Conservation (phyloP, 1,139 yeast species). For the Suhomyces bolitotheri region DNA sequence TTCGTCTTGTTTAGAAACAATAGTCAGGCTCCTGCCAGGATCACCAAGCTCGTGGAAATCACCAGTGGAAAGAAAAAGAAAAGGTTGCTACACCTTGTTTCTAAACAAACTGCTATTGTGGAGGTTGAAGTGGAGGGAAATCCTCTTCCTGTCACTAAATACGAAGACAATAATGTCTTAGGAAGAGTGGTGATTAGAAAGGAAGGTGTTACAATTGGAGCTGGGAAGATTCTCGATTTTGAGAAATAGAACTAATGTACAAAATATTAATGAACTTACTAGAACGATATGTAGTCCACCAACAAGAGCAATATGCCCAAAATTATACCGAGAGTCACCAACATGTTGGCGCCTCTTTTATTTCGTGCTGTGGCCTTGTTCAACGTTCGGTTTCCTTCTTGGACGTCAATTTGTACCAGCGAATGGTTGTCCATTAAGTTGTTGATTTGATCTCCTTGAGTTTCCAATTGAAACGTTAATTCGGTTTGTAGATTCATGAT, state of each 20-base stretch:
- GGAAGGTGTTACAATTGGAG: slow-evolving; percentile 87
- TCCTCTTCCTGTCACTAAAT: slow-evolving; percentile 62
- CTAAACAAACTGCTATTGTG: slow-evolving; percentile 72
- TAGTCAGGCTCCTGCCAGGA: slow-evolving; percentile 71
- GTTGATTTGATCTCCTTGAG: slow-evolving; percentile 75
- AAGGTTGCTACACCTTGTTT: slow-evolving; percentile 68
- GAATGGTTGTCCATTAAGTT: slow-evolving; percentile 70
- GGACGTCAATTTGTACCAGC: slow-evolving; percentile 66
- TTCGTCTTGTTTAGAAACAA: slow-evolving; percentile 82
- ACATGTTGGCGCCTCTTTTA: slow-evolving; percentile 66
- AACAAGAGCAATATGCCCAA: slow-evolving; percentile 64
- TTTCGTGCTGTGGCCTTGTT: slow-evolving; percentile 70
- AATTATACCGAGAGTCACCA: slow-evolving; percentile 59
- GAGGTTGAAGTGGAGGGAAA: slow-evolving; percentile 61
- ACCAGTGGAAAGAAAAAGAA: slow-evolving; percentile 48
- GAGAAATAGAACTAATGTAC: slow-evolving; percentile 1
- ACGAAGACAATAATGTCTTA: slow-evolving; percentile 58
- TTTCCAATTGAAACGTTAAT: slow-evolving; percentile 68
- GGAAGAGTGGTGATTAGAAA: slow-evolving; percentile 84
- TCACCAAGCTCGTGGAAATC: slow-evolving; percentile 56
- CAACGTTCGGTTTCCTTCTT: slow-evolving; percentile 72
- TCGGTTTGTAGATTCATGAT: slow-evolving; percentile 79
- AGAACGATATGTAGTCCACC: slow-evolving; percentile 56
- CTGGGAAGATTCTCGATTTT: slow-evolving; percentile 57
- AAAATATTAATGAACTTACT: not conserved